These are phyloP conservation scores for Aspergillus candidus DNA, from an alignment of 2,329 filamentous ascomycete genomes.

Conservation along the genomic window DNA sequence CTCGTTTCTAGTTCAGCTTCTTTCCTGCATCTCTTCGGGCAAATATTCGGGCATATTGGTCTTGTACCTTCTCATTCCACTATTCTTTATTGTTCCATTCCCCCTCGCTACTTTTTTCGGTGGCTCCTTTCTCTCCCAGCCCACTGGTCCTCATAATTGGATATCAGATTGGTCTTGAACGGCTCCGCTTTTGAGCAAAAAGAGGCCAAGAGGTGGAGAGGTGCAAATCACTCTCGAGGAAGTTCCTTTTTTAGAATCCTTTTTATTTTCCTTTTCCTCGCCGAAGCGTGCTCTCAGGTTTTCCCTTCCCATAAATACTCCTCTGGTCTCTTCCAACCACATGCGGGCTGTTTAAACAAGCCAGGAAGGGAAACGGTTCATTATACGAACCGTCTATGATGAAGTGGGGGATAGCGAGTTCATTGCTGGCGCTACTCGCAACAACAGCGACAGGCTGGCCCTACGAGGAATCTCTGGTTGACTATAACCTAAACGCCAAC, in stretches of 20 bases:
- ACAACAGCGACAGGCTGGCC: conserved; percentile 28
- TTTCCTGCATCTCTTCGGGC: conserved; percentile 16
- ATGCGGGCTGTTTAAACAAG: conserved; percentile 17
- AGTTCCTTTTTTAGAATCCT: neutral
- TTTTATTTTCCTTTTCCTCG: neutral
- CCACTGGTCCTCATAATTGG: neutral
- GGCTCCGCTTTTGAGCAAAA: neutral
- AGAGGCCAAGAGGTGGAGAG: conserved; percentile 6
- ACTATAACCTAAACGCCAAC: conserved; percentile 59
- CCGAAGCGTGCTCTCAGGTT: neutral
- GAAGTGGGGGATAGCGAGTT: conserved; percentile 24
- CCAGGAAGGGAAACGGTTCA: conserved; percentile 1
- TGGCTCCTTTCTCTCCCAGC: conserved; percentile 3
- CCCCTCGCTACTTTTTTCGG: conserved; percentile 7
- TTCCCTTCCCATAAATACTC: neutral
- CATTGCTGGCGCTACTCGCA: conserved; percentile 25
- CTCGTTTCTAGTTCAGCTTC: conserved; percentile 6
- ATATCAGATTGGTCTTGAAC: neutral
- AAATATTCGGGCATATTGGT: conserved; percentile 15
- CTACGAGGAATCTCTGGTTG: conserved; percentile 46
- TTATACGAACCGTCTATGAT: conserved; percentile 19
- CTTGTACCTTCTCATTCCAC: conserved; percentile 1
- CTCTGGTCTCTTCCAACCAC: conserved; percentile 10
- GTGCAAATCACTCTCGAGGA: conserved; percentile 1
- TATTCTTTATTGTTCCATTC: conserved; percentile 1